These are phyloP conservation scores for Psilocybe azurescens DNA, from an alignment of 768 basidiomycete species.

Conservation along the genomic window DNA sequence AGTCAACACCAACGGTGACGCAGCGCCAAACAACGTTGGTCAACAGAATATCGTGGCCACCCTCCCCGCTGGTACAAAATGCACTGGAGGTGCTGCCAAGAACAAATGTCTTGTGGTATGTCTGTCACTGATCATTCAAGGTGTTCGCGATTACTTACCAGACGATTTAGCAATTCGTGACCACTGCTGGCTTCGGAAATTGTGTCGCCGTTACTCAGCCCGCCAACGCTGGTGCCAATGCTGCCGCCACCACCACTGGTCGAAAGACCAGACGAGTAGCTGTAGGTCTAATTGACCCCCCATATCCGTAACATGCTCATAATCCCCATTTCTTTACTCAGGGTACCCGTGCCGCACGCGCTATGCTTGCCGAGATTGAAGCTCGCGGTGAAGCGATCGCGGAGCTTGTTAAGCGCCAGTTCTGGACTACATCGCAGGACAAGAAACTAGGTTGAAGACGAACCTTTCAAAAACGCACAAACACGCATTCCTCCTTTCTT, in stretches of 20 bases:
- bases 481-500: neutral
- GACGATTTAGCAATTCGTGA: constrained; percentile 45
- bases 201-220: constrained; percentile 54
- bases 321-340: constrained; percentile 15
- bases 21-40: constrained; percentile 39
- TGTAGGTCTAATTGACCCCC: constrained; percentile 5
- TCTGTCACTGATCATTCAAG: constrained; percentile 7
- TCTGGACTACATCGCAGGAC: neutral
- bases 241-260: constrained; percentile 8
- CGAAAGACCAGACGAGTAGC: constrained; percentile 14
- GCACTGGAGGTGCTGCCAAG: constrained; percentile 49
- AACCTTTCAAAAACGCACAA: constrained; percentile 4
- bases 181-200: constrained; percentile 57
- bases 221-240: constrained; percentile 15
- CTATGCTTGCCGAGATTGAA: constrained; percentile 34
- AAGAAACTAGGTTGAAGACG: constrained; percentile 12
- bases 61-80: constrained; percentile 54
- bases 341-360: constrained; percentile 48
- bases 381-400: constrained; percentile 30
- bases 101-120: constrained; percentile 55
- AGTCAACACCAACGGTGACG: constrained; percentile 50
- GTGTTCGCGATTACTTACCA: neutral
- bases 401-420: constrained; percentile 28
- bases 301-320: neutral
- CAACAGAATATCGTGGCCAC: constrained; percentile 46